These are phyloP conservation scores for Clarireedia sp. DNA, from an alignment of 2,329 filamentous ascomycete species.

Conservation along the genomic window DNA sequence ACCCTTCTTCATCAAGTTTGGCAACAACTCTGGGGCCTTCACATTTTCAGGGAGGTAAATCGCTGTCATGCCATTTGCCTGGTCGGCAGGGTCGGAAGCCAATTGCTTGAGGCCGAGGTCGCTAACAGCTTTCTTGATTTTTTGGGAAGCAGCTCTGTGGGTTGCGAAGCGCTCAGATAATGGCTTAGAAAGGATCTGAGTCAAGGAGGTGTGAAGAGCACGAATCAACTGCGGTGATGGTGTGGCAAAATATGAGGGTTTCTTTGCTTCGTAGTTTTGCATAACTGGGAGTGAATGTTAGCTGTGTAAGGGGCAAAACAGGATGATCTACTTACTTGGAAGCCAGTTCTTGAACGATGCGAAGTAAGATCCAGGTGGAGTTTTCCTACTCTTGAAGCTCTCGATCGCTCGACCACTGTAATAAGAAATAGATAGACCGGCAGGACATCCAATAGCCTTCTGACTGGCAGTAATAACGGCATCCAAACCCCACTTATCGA, in stretches of 20 bases:
- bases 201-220: constrained; percentile 82
- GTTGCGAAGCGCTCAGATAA: constrained; percentile 74
- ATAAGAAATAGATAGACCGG: constrained; percentile 90
- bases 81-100: constrained; percentile 75
- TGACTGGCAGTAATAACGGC: constrained; percentile 90
- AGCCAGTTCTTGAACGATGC: constrained; percentile 96
- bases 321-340: constrained; percentile 53
- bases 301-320: not conserved
- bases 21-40: constrained; percentile 73
- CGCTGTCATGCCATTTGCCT: constrained; percentile 96
- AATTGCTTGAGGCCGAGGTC: constrained; percentile 83
- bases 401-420: constrained; percentile 83
- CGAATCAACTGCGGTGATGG: constrained; percentile 90
- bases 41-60: constrained; percentile 87
- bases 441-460: constrained; percentile 93
- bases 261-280: constrained; percentile 98
- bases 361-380: constrained; percentile 81
- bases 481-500: constrained; percentile 91
- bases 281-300: constrained; percentile 53
- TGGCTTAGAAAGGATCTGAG: constrained; percentile 74
- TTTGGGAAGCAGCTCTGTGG: constrained; percentile 72
- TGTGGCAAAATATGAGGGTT: constrained; percentile 95
- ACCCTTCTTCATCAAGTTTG: constrained; percentile 75
- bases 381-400: constrained; percentile 70
- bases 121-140: constrained; percentile 74